A percentile compares a stretch with the other conserved stretches of the same genome.
Evolutionary conservation across 2,329 filamentous ascomycete species (phyloP).

Genomic region (Fusarium sacchari): DNA sequence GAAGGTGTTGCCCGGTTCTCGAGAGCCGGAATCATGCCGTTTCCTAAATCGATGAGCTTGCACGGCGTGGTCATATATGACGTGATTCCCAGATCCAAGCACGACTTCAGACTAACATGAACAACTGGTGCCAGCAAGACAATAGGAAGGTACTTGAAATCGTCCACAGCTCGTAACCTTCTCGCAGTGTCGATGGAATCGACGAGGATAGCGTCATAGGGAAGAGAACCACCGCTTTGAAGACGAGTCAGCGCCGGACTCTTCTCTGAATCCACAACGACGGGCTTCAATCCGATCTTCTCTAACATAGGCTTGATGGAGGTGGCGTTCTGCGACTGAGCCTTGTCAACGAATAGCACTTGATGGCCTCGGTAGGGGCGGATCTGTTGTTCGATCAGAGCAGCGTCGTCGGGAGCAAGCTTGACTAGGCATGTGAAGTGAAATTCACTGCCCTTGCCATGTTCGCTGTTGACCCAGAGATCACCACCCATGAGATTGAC

Average conservation of each 20-base stretch:
- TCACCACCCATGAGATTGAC: constrained; percentile 97
- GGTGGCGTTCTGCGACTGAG: constrained; percentile 79
- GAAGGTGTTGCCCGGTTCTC: constrained; percentile 93
- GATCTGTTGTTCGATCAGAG: constrained; percentile 82
- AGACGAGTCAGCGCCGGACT: constrained; percentile 67
- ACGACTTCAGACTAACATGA: constrained; percentile 91
- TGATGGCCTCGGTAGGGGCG: constrained; percentile 92
- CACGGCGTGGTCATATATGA: constrained; percentile 99
- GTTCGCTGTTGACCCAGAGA: constrained; percentile 94
- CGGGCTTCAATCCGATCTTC: constrained; percentile 80
- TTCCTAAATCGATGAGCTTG: constrained; percentile 91
- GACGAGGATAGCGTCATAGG: constrained; percentile 95
- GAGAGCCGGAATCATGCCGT: constrained; percentile 93
- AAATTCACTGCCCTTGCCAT: constrained; percentile 91
- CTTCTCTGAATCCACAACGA: constrained; percentile 84
- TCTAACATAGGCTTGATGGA: constrained; percentile 82
- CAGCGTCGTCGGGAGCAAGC: constrained; percentile 81
- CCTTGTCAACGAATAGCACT: constrained; percentile 94
- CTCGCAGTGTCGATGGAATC: constrained; percentile 94
- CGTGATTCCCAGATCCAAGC: constrained; percentile 94
- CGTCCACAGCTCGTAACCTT: constrained; percentile 84
- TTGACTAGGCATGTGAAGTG: constrained; percentile 96
- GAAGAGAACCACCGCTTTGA: constrained; percentile 66
- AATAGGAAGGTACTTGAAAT: constrained; percentile 98
- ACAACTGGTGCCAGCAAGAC: constrained; percentile 90